Conservation (phyloP, 345 rosid genomes). For the Physaria fendleri region DNA sequence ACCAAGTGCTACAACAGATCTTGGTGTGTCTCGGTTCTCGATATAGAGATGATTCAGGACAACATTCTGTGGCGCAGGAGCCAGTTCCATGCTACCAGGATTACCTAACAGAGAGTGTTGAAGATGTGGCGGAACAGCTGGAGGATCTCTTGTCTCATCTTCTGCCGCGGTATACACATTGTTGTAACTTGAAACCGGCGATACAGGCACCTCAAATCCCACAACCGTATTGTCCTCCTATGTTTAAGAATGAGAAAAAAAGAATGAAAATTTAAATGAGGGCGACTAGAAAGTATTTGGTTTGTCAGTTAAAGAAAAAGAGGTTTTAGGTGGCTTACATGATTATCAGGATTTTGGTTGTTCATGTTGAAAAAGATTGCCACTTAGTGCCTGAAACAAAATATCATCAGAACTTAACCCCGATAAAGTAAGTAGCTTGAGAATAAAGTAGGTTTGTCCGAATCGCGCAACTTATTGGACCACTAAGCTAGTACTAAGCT, state of each 20-base stretch:
- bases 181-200: constrained; percentile 93
- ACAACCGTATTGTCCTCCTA: constrained; percentile 74
- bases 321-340: constrained; percentile 40
- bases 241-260: constrained; percentile 7
- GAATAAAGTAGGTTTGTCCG: no score
- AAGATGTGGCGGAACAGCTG: constrained; percentile 73
- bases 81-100: constrained; percentile 41
- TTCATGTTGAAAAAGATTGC: constrained; percentile 44
- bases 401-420: neutral
- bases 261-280: neutral
- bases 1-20: constrained; percentile 89
- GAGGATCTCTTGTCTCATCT: constrained; percentile 92
- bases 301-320: neutral
- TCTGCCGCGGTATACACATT: constrained; percentile 49
- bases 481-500: neutral
- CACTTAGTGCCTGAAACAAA: constrained; percentile 16
- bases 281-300: neutral
- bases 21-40: constrained; percentile 74
- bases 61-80: constrained; percentile 57
- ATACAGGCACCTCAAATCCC: constrained; percentile 84
- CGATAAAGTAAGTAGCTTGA: neutral
- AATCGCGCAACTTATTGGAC: no score
- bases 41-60: constrained; percentile 87
- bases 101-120: constrained; percentile 53
- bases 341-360: constrained; percentile 39